Percentiles rank a stretch among this genome's conserved stretches.
These are phyloP conservation scores for Fusarium heterosporum DNA, from an alignment of 2,329 filamentous ascomycete genomes.

Conservation along the genomic window DNA sequence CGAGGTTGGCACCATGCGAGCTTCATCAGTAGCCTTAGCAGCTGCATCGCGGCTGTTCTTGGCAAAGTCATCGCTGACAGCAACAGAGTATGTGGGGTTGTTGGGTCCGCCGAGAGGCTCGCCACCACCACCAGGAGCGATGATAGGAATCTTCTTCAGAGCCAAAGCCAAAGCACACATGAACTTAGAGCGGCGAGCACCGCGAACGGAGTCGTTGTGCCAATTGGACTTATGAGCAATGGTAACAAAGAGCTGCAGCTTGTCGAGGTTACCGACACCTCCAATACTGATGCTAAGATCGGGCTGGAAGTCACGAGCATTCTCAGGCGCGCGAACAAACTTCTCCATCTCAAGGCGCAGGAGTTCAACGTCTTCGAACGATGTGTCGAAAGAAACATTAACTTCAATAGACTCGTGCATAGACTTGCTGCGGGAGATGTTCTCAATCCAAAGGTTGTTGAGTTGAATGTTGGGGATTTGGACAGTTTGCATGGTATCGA, in stretches of 20 bases:
- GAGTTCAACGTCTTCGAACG: slow-evolving; percentile 88
- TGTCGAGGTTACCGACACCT: slow-evolving; percentile 86
- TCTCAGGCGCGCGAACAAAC: slow-evolving; percentile 87
- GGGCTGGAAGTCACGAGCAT: slow-evolving; percentile 89
- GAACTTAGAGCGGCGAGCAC: slow-evolving; percentile 89
- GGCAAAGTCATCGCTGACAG: slow-evolving; percentile 77
- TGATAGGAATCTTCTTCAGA: slow-evolving; percentile 87
- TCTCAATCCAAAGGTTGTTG: slow-evolving; percentile 95
- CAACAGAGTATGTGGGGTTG: slow-evolving; percentile 85
- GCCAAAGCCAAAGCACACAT: slow-evolving; percentile 93
- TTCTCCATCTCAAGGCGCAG: slow-evolving; percentile 85
- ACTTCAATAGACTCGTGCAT: slow-evolving; percentile 89
- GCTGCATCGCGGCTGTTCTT: slow-evolving; percentile 70
- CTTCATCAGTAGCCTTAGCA: slow-evolving; percentile 70
- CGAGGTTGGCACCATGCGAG: slow-evolving; percentile 70
- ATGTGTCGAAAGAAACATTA: slow-evolving; percentile 86
- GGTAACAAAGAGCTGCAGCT: slow-evolving; percentile 83
- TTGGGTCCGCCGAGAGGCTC: slow-evolving; percentile 71
- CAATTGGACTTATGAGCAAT: slow-evolving; percentile 95
- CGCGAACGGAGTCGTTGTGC: slow-evolving; percentile 86
- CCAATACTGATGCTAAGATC: slow-evolving; percentile 83
- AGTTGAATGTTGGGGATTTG: slow-evolving; percentile 90
- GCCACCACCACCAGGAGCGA: slow-evolving; percentile 79
- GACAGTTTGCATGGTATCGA: slow-evolving; percentile 82
- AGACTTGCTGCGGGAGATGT: slow-evolving; percentile 87